These are phyloP conservation scores for Phaeosphaeriaceae sp. DNA, from an alignment of 2,329 filamentous ascomycete genomes.

Conservation along the genomic window DNA sequence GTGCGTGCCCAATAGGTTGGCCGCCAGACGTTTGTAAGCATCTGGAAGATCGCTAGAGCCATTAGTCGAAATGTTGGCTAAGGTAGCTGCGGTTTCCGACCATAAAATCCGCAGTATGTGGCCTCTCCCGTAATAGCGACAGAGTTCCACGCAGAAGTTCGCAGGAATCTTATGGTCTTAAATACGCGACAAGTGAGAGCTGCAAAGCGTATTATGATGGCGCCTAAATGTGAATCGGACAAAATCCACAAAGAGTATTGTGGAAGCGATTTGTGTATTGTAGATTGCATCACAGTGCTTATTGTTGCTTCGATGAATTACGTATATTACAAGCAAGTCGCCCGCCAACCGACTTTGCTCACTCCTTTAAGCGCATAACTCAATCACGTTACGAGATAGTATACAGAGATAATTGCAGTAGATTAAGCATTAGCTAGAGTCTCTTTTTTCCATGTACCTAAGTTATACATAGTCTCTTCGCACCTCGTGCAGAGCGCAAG, in stretches of 20 bases:
- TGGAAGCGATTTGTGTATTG: background rate
- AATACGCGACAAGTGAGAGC: background rate
- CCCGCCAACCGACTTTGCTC: conserved; percentile 1
- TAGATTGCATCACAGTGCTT: background rate
- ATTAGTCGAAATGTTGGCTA: background rate
- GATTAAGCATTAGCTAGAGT: no score
- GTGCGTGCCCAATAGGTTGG: background rate
- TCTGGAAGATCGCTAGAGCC: background rate
- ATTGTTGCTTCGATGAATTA: background rate
- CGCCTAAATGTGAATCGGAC: no score
- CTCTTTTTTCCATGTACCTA: conserved; percentile 2
- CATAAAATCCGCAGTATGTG: background rate
- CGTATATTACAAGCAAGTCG: background rate
- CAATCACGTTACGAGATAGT: background rate
- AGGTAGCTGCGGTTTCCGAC: background rate
- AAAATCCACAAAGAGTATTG: background rate
- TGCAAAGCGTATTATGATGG: no score
- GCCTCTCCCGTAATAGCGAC: background rate
- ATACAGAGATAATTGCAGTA: background rate
- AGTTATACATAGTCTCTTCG: background rate
- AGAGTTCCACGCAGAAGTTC: background rate
- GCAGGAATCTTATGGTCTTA: background rate
- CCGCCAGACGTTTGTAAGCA: background rate
- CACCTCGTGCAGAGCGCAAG: conserved; percentile 1
- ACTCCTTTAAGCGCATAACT: conserved; percentile 2